A percentile compares a stretch with the other conserved stretches of the same genome.
These are phyloP conservation scores for Leishmania arabica DNA, from an alignment of 208 protist genomes.

Conservation along the genomic window DNA sequence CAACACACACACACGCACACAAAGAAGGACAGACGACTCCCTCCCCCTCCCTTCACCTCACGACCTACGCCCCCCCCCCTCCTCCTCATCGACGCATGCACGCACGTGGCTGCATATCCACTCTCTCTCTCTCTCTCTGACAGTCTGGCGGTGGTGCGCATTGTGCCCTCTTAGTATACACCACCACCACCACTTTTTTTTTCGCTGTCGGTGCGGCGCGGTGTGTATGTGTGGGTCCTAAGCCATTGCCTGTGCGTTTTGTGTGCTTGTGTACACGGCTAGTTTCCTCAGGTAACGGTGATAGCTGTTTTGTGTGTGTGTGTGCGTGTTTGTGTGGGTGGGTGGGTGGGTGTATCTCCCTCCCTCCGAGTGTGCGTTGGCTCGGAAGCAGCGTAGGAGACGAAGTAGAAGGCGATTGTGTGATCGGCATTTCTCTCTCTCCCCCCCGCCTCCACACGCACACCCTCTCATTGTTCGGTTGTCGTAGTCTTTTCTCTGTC, in stretches of 20 bases:
- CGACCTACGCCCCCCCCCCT: neutral
- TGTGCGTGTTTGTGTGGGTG: neutral
- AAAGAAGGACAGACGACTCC: neutral
- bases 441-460: neutral
- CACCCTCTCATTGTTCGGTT: neutral
- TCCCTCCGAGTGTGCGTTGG: no score
- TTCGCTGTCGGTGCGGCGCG: neutral
- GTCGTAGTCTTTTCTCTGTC: neutral
- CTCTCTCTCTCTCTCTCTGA: constrained; percentile 6
- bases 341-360: neutral
- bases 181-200: neutral
- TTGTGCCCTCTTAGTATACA: neutral
- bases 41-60: no score
- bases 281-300: neutral
- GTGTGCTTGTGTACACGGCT: no score
- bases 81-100: neutral
- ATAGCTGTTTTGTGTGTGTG: neutral
- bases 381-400: no score
- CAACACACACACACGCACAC: neutral
- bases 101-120: neutral
- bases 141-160: neutral
- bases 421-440: neutral
- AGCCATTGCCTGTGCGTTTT: no score
- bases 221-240: neutral
- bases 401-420: neutral